Conservation (phyloP, 116 monocot genomes). For the Thalassia testudinum region DNA sequence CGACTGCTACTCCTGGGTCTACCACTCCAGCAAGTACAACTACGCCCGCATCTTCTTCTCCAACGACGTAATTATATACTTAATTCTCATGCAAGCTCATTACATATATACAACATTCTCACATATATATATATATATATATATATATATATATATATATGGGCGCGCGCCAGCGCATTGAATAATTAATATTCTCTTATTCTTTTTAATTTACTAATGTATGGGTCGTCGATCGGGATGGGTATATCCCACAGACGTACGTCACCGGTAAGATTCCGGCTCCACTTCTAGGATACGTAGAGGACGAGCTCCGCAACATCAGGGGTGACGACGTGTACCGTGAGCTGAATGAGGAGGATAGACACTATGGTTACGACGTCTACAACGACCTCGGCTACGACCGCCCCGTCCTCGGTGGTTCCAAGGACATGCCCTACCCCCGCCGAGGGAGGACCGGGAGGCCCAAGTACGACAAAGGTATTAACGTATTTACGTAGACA, state of each 20-base stretch:
- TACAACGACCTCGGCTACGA: slow-evolving; percentile 74
- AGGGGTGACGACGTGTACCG: slow-evolving; percentile 44
- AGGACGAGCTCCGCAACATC: slow-evolving; percentile 52
- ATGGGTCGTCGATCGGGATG: too few relatives aligned
- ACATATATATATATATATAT: too few relatives aligned
- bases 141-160: too few relatives aligned
- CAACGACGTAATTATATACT: slow-evolving; percentile 14
- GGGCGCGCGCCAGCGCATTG: too few relatives aligned
- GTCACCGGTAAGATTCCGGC: slow-evolving; percentile 46
- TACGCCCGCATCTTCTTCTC: slow-evolving; percentile 41
- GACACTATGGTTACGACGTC: slow-evolving; percentile 57
- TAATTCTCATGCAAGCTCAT: too few relatives aligned
- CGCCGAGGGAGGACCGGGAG: slow-evolving; percentile 59
- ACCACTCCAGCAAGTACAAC: slow-evolving; percentile 18
- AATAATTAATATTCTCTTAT: too few relatives aligned
- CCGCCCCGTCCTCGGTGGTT: slow-evolving; percentile 71
- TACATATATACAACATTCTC: too few relatives aligned
- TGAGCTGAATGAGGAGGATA: slow-evolving; percentile 50
- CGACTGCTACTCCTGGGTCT: slow-evolving; percentile 70
- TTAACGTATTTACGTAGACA: slow-evolving; percentile 8
- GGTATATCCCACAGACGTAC: slow-evolving; percentile 51
- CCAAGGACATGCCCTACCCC: slow-evolving; percentile 49
- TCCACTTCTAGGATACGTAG: slow-evolving; percentile 28
- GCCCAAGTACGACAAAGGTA: slow-evolving; percentile 3
- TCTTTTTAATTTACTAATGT: too few relatives aligned